Percentiles rank a stretch among this genome's conserved stretches.
Conservation (phyloP, 331 rosid species). For the Saraca asoca region DNA sequence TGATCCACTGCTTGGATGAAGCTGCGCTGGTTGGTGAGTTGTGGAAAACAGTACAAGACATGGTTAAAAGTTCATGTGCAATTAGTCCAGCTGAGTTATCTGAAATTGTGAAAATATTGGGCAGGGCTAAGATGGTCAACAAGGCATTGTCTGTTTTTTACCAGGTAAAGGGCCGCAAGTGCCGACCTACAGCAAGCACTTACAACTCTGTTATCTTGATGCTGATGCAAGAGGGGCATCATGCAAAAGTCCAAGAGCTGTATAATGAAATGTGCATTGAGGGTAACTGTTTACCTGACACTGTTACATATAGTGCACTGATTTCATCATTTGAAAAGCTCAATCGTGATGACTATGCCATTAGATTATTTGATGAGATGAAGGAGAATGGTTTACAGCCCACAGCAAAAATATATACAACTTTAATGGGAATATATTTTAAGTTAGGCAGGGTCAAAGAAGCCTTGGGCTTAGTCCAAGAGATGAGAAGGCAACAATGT, state of each 20-base stretch:
- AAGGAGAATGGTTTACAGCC: conserved; percentile 86
- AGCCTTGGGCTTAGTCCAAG: conserved; percentile 61
- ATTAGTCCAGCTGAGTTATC: conserved; percentile 65
- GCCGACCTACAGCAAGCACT: conserved; percentile 59
- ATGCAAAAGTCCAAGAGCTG: conserved; percentile 82
- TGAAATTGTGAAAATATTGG: conserved; percentile 68
- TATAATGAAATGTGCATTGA: conserved; percentile 86
- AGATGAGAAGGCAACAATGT: conserved; percentile 73
- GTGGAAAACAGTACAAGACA: conserved; percentile 83
- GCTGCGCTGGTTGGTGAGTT: conserved; percentile 63
- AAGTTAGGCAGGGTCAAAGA: conserved; percentile 65
- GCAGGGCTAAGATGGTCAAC: conserved; percentile 82
- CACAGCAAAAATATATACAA: conserved; percentile 74
- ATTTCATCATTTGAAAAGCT: conserved; percentile 71
- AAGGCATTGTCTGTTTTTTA: conserved; percentile 75
- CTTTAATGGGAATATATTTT: conserved; percentile 64
- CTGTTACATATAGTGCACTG: conserved; percentile 77
- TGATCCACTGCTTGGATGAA: conserved; percentile 75
- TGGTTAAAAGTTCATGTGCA: conserved; percentile 59
- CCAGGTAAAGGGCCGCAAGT: conserved; percentile 74
- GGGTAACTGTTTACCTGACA: conserved; percentile 72
- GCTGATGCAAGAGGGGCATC: conserved; percentile 86
- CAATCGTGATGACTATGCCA: conserved; percentile 66
- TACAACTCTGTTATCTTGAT: conserved; percentile 79
- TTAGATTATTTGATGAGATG: conserved; percentile 86